These are phyloP conservation scores for Tricholoma terreum DNA, from an alignment of 768 basidiomycete species.

Conservation along the genomic window DNA sequence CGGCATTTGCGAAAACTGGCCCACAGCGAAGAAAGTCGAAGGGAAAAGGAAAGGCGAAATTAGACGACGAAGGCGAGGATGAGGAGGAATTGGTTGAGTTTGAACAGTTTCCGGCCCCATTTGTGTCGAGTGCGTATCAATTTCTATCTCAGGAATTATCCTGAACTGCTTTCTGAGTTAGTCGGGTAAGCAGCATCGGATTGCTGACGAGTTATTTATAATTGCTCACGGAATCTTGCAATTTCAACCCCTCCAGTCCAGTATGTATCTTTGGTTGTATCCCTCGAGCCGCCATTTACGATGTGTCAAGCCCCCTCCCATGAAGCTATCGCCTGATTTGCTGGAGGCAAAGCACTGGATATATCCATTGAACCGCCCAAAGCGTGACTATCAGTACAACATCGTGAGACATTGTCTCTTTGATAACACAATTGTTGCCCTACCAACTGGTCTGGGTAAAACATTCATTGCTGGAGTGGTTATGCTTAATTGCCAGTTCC, in stretches of 20 bases:
- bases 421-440: conserved; percentile 89
- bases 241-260: conserved; percentile 18
- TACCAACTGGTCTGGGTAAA: conserved; percentile 96
- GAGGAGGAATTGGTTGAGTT: conserved; percentile 68
- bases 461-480: conserved; percentile 97
- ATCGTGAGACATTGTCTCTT: conserved; percentile 84
- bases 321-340: conserved; percentile 78
- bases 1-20: conserved; percentile 81
- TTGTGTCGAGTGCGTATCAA: conserved; percentile 55
- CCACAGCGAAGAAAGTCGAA: conserved; percentile 52
- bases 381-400: conserved; percentile 93
- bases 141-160: neutral
- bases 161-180: conserved; percentile 20
- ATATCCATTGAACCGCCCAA: conserved; percentile 83
- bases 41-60: conserved; percentile 49
- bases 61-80: conserved; percentile 47
- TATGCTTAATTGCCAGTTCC: conserved; percentile 80
- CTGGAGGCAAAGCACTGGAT: conserved; percentile 84
- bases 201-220: neutral
- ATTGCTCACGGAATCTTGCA: neutral
- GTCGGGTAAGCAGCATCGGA: conserved; percentile 49
- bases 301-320: conserved; percentile 56
- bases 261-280: conserved; percentile 21
- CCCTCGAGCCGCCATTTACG: neutral
- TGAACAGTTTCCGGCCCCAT: conserved; percentile 83